A percentile compares a stretch with the other conserved stretches of the same genome.
Conservation (phyloP, 495 filamentous ascomycete species). For the Penicillium mononematosum region DNA sequence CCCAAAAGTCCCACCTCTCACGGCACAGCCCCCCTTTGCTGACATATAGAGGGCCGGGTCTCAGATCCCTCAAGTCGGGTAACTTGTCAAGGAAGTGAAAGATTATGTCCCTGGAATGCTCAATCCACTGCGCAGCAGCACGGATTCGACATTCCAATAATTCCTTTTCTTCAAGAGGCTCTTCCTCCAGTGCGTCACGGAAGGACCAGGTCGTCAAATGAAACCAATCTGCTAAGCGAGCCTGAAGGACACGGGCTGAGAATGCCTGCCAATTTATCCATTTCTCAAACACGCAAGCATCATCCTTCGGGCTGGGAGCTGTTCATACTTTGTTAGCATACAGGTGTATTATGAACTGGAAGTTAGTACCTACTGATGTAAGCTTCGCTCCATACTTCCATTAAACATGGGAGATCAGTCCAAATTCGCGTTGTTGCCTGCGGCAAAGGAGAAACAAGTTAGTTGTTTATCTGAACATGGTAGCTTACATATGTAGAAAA, state of each 20-base stretch:
- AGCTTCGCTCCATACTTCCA: neutral
- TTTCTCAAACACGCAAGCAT: neutral
- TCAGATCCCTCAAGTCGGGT: neutral
- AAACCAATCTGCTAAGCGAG: neutral
- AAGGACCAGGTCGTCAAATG: neutral
- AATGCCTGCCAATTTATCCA: slow-evolving; percentile 8
- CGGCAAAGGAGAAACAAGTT: neutral
- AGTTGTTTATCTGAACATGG: neutral
- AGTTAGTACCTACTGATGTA: neutral
- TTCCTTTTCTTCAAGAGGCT: neutral
- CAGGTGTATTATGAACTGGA: neutral
- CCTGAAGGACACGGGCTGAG: slow-evolving; percentile 8
- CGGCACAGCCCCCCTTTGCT: neutral
- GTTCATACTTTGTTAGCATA: neutral
- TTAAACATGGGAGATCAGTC: slow-evolving; percentile 2
- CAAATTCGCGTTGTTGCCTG: neutral
- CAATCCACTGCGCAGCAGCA: slow-evolving; percentile 3
- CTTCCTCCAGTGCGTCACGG: neutral
- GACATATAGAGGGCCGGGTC: neutral
- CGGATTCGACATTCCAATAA: slow-evolving; percentile 1
- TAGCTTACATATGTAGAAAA: neutral
- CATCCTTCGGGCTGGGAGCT: neutral
- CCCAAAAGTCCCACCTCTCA: slow-evolving; percentile 7
- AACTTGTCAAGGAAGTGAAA: slow-evolving; percentile 2
- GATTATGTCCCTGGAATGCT: neutral